phyloP scores from a whole-genome alignment of 306 rosid species.

The Cucurbita maxima region DNA sequence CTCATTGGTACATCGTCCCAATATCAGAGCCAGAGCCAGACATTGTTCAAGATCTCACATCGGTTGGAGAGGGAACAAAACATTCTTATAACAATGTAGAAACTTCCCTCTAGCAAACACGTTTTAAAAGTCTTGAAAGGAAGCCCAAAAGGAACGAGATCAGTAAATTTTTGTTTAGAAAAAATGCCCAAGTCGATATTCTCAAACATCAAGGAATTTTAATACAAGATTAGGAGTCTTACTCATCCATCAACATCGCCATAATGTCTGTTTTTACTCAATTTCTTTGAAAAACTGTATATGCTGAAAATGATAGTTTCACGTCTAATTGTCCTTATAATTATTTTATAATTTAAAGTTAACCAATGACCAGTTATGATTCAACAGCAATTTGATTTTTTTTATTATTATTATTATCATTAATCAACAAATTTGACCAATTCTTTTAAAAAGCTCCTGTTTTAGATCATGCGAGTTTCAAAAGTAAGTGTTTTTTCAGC shows the following conservation, averaged over 20 bases:
- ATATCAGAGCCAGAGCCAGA: no score
- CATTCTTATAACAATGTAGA: no score
- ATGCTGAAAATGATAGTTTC: not conserved
- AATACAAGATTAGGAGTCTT: not conserved
- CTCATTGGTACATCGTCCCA: no score
- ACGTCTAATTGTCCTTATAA: not conserved
- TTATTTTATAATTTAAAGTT: not conserved
- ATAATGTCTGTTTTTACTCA: not conserved
- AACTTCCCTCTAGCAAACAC: no score
- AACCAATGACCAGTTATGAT: not conserved
- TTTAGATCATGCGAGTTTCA: not conserved
- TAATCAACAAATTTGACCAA: not conserved
- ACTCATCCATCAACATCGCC: not conserved
- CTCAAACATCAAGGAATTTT: not conserved
- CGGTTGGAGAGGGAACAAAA: no score
- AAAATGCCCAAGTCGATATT: not conserved
- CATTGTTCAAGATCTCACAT: no score
- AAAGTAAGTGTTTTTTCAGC: not conserved
- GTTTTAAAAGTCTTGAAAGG: no score
- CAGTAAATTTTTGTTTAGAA: not conserved
- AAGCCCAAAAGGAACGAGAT: no score
- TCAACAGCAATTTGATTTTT: not conserved
- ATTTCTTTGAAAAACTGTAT: not conserved
- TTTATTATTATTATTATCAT: no score
- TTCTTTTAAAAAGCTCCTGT: not conserved